These are phyloP conservation scores for Rubia peregrina DNA, from an alignment of 305 asterid genomes.

Conservation along the genomic window DNA sequence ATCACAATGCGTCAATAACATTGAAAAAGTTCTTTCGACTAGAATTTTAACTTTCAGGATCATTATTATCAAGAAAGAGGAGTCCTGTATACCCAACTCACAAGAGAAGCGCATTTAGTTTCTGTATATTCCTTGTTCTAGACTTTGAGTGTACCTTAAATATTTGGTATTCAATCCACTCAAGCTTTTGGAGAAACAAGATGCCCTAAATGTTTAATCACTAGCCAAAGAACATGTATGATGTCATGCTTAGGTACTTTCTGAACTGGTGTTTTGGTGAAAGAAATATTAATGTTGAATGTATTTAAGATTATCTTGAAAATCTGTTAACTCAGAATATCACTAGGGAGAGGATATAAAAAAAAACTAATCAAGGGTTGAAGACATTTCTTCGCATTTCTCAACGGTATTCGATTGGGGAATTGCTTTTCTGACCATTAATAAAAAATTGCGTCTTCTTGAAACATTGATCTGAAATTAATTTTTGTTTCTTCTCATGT, in stretches of 20 bases:
- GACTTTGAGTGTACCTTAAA: neutral
- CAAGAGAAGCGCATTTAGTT: neutral
- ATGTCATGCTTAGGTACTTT: neutral
- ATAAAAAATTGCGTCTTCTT: neutral
- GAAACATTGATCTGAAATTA: neutral
- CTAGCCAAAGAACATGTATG: neutral
- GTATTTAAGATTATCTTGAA: no score
- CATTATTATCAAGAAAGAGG: neutral
- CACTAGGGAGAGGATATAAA: neutral
- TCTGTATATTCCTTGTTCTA: neutral
- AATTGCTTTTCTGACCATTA: neutral
- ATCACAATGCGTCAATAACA: neutral
- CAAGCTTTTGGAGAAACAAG: neutral
- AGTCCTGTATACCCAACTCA: neutral
- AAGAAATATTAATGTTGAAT: neutral
- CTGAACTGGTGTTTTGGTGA: neutral
- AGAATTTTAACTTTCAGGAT: neutral
- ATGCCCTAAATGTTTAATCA: neutral
- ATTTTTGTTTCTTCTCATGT: neutral
- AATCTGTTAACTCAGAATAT: neutral
- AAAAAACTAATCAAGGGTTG: neutral
- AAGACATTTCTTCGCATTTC: neutral
- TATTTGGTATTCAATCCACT: neutral
- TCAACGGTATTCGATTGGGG: neutral
- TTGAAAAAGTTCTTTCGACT: neutral